Evolutionary conservation across 768 basidiomycete species (phyloP), one percentile per base, ranked within the genome.

Genomic region (Hygrocybe punicea): DNA sequence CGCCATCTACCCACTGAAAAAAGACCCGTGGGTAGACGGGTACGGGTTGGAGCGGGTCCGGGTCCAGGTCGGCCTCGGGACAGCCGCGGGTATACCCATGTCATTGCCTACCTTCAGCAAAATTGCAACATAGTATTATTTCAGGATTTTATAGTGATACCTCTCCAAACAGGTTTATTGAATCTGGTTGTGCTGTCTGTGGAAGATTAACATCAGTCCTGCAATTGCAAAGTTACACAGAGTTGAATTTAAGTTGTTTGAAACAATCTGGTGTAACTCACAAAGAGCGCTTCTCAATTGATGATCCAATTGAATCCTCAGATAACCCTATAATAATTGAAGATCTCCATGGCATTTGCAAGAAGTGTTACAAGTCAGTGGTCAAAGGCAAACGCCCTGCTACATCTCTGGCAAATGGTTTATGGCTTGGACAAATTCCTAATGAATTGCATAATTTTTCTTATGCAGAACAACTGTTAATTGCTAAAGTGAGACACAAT

Each of bases 341-440:
- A 29, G 29, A 29, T 29, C 29, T 29, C 29, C 29, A 4, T 29
- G 29, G 29, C 29, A 29, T 29, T 29, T 29, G 57, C 4, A 63
- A 53, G 25, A 53, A 64, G 2, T 72, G 73, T 3, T 36, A 50
- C 1, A 35, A 60, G 47, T 62, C 72, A 0, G 49, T 77, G 4
- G 73, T 72, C 0, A 75, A 73, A 61, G 68, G 70, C 1, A 37
- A 29, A 29, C 8, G 29, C 8, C 29, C 29, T 4, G 8, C 29
- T 29, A 29, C 8, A 29, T 29, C 29, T 77, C 29, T 29, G 29
- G 29, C 29, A 29, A 29, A 29, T 29, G 29, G 29, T 29, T 29
- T 29, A 29, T 29, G 74, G 74, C 8, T 78, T 0, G 76, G 76
- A 0, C 47, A 67, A 2, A 65, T 75, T 2, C 76, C 73, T 2